Evolutionary conservation across 2,329 filamentous ascomycete species (phyloP).

Genomic region (Ophiostoma triangulosporum): DNA sequence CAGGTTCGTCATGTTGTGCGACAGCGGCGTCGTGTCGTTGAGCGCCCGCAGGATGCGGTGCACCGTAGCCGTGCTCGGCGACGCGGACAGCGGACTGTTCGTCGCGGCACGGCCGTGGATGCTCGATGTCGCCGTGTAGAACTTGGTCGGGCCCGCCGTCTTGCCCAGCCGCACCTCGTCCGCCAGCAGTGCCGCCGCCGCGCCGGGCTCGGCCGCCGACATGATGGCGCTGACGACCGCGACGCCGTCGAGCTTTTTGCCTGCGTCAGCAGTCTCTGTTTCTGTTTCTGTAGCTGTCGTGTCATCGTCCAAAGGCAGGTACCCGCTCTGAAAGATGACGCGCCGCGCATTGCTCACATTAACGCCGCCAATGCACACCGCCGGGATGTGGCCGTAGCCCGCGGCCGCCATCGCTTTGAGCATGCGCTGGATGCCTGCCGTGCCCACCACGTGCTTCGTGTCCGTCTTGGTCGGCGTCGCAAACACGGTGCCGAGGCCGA

Average conservation of each 20-base stretch:
- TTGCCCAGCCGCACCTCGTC: constrained; percentile 32
- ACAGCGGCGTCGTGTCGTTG: constrained; percentile 52
- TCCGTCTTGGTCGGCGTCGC: constrained; percentile 58
- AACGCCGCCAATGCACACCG: constrained; percentile 83
- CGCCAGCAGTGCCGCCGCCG: constrained; percentile 46
- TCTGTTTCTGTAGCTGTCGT: neutral
- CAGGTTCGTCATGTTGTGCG: constrained; percentile 95
- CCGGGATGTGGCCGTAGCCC: constrained; percentile 33
- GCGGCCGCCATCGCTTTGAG: constrained; percentile 43
- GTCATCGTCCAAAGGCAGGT: neutral
- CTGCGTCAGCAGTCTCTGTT: constrained; percentile 8
- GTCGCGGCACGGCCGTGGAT: neutral
- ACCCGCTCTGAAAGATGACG: constrained; percentile 55
- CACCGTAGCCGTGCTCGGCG: constrained; percentile 9
- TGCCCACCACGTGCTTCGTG: constrained; percentile 68
- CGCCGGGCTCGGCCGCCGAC: constrained; percentile 51
- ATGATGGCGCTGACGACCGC: constrained; percentile 87
- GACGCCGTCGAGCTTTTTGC: constrained; percentile 60
- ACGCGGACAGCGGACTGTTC: neutral
- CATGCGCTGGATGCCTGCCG: constrained; percentile 55
- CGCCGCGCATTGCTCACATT: constrained; percentile 62
- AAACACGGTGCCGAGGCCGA: constrained; percentile 84
- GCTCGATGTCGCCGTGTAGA: neutral
- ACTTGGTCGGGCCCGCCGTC: constrained; percentile 6
- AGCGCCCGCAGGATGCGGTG: constrained; percentile 45